Base-by-base conservation (phyloP, 1,284 basidiomycete genomes). In the Golubevia pallescens region DNA sequence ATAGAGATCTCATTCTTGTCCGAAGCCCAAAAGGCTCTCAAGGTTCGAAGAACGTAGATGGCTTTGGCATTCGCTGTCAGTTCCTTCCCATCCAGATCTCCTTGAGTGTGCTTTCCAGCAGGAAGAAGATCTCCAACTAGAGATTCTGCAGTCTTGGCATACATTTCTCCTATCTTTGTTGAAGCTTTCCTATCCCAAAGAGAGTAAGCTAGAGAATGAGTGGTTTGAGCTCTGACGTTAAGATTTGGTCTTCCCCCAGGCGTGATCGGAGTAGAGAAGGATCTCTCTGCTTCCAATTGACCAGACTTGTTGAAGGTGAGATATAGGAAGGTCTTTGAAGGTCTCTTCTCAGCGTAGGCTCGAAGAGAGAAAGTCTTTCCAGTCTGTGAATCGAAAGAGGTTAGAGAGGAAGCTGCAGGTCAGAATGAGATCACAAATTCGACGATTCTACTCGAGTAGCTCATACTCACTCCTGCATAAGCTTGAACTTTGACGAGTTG, bases 241-340 rank as follows among this genome's bases (percentile, higher is more conserved):
- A 5, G 34, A 38, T 38, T 38, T 4, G 34, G 34, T 38, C 10
- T 38, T 10, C 34, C 34, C 5, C 10, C 3, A 5, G 34, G 34
- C 10, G 10, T 4, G 34, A 38, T 38, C 34, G 34, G 10, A 38
- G 34, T 38, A 2, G 77, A 72, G 23, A 81, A 81, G 19, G 67
- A 67, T 14, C 63, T 56, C 13, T 72, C 63, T 3, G 78, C 78
- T 14, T 71, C 65, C 19, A 65, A 63, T n/a, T 75, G 73, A n/a
- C 77, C 75, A 14, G 77, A 71, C 19, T 71, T 74, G 63, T 81
- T 81, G 65, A 81, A 81, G 1, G 78, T 75, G 14, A 81, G 70
- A 64, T 81, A 81, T 19, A 81, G 70, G 32, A 81, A 77, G 4
- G 69, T 65, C 58, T 73, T 67, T 34, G 68, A 42, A 1, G 78